These are phyloP conservation scores for Globisporangium perplexum DNA, from an alignment of 352 stramenopile species.

Conservation along the genomic window DNA sequence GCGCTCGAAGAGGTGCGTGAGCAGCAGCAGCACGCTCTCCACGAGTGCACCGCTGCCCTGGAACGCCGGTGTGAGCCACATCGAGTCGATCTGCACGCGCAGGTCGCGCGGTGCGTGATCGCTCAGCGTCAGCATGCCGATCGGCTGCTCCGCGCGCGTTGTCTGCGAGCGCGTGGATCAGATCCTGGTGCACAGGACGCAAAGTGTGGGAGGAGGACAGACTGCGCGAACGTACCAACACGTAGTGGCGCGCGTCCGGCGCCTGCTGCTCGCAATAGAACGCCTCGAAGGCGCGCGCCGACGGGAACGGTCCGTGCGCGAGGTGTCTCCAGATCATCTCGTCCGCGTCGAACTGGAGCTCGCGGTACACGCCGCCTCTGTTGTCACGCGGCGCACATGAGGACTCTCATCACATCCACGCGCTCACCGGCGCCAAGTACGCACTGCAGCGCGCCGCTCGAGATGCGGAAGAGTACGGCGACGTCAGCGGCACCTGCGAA, in stretches of 20 bases:
- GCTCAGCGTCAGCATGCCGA: slow-evolving; percentile 79
- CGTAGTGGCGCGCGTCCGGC: slow-evolving; percentile 44
- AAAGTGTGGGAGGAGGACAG: neutral
- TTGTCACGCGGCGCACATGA: neutral
- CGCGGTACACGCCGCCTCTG: slow-evolving; percentile 55
- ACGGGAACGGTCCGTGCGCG: slow-evolving; percentile 49
- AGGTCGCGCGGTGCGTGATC: slow-evolving; percentile 75
- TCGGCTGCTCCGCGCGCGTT: slow-evolving; percentile 27
- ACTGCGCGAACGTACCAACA: slow-evolving; percentile 25
- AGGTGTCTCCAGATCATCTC: slow-evolving; percentile 80
- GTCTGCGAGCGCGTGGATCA: slow-evolving; percentile 23
- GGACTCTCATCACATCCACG: neutral
- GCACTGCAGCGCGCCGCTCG: slow-evolving; percentile 34
- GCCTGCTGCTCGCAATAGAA: slow-evolving; percentile 28
- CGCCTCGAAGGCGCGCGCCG: slow-evolving; percentile 24
- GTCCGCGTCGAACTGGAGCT: slow-evolving; percentile 58
- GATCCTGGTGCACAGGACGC: no score
- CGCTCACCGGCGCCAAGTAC: neutral
- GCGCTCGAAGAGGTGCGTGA: slow-evolving; percentile 60
- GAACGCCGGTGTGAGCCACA: slow-evolving; percentile 82
- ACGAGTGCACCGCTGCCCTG: slow-evolving; percentile 42
- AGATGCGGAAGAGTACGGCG: slow-evolving; percentile 36
- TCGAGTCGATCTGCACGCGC: slow-evolving; percentile 64
- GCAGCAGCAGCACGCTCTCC: slow-evolving; percentile 65
- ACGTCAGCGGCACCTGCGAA: slow-evolving; percentile 26